Evolutionary conservation across 345 rosid species (phyloP), one percentile per base, ranked within the genome.

Genomic region (Salix udensis): DNA sequence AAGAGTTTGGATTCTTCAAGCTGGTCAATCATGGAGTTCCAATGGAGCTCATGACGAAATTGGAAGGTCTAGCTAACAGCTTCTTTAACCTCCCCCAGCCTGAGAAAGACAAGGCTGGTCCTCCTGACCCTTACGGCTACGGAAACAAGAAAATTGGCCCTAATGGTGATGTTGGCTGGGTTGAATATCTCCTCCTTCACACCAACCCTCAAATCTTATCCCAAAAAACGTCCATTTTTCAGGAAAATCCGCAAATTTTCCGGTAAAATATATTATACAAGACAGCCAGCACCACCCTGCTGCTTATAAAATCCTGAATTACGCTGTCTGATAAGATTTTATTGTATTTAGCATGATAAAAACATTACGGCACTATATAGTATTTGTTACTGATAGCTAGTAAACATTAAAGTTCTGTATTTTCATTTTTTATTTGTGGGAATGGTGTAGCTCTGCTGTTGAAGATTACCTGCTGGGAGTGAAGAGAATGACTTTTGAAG

Each of bases 101-200:
- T 1, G 90, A 86, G 79, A 94, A 94, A 81, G 89, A 85, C 36
- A 79, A 72, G 72, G 81, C 79, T 60, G 87, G 97, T 24, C 97
- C 96, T n/a, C 89, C 91, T n/a, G 68, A 82, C 75, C 98, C 96
- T 8, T 90, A 84, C 61, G 98, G 98, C 39, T 94, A 94, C 52
- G 97, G 96, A 34, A 87, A 73, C 83, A 88, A 80, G 55, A 80
- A 85, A 68, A 94, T 94, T 74, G 98, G 98, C 31, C 77, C 36
- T 1, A 91, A 88, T 24, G 97, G 93, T 24, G 97, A 94, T 73
- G 84, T 90, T 23, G 98, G 98, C 26, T 89, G 95, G 96, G 84
- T 94, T 55, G 98, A 92, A 62, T 86, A 84, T 76, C 87, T 94
- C 71, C 85, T 94, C 70, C 86, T 94, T 68, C 85, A 85, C 67